Conservation (phyloP, 2,329 filamentous ascomycete species). For the Zymoseptoria tritici region DNA sequence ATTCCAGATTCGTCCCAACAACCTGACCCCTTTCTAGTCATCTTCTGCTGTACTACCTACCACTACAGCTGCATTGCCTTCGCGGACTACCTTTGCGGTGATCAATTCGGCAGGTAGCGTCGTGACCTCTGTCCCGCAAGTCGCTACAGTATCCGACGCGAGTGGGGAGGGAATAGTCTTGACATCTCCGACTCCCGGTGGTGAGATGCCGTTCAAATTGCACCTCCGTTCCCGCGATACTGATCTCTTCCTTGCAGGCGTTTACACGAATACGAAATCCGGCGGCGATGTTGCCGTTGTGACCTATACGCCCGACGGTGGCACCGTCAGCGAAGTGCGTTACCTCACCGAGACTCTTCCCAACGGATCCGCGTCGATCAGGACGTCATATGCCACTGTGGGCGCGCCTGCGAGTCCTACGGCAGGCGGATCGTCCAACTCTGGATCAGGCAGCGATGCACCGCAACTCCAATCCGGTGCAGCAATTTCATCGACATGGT, state of each 20-base stretch:
- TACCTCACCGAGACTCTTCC: constrained; percentile 30
- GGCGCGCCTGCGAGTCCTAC: constrained; percentile 22
- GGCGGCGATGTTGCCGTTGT: constrained; percentile 37
- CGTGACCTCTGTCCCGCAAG: constrained; percentile 32
- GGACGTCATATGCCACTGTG: constrained; percentile 40
- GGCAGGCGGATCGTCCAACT: constrained; percentile 6
- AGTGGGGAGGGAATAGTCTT: constrained; percentile 33
- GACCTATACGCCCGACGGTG: constrained; percentile 41
- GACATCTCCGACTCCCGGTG: constrained; percentile 26
- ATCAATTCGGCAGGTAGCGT: constrained; percentile 23
- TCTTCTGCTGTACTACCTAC: not conserved
- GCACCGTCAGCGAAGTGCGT: constrained; percentile 34
- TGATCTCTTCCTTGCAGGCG: constrained; percentile 18
- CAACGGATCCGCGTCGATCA: constrained; percentile 32
- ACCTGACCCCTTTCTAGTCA: not conserved
- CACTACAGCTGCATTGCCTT: constrained; percentile 31
- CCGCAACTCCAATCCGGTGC: constrained; percentile 35
- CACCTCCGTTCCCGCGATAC: not conserved
- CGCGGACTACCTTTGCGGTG: constrained; percentile 20
- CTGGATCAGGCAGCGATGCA: constrained; percentile 9
- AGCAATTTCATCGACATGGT: constrained; percentile 22
- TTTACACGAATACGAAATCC: constrained; percentile 38
- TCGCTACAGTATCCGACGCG: constrained; percentile 34
- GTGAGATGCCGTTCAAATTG: not conserved
- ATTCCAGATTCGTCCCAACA: not conserved